These are phyloP conservation scores for Jaenimonas drosophilae DNA, from an alignment of 208 protist species.

Conservation along the genomic window DNA sequence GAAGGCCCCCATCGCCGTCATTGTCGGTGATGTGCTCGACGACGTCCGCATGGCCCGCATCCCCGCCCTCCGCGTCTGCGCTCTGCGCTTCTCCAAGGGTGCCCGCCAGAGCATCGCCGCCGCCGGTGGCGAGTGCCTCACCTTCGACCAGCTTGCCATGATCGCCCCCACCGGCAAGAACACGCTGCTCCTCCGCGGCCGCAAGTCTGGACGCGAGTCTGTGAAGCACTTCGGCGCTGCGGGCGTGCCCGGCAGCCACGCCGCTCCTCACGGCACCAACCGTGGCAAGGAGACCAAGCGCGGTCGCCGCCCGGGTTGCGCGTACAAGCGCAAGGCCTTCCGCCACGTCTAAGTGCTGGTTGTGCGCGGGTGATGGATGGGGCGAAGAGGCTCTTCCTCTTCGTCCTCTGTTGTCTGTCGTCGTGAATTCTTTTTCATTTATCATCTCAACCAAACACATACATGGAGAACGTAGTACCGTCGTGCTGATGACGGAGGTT, in stretches of 20 bases:
- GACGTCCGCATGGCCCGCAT: constrained; percentile 96
- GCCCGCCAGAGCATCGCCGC: constrained; percentile 97
- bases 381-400: neutral
- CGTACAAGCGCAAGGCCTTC: constrained; percentile 61
- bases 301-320: constrained; percentile 88
- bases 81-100: constrained; percentile 97
- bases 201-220: constrained; percentile 91
- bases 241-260: constrained; percentile 88
- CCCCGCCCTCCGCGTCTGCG: constrained; percentile 95
- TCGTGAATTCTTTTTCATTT: neutral
- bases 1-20: constrained; percentile 93
- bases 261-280: constrained; percentile 82
- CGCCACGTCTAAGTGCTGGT: constrained; percentile 35
- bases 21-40: constrained; percentile 98
- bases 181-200: constrained; percentile 96
- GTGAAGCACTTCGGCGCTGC: constrained; percentile 98
- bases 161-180: constrained; percentile 95
- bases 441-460: neutral
- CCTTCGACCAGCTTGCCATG: constrained; percentile 98
- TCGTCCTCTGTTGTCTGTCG: neutral
- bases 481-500: neutral
- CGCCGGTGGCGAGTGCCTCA: constrained; percentile 98
- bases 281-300: constrained; percentile 91
- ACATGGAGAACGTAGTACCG: neutral
- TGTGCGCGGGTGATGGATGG: neutral